Conservation (phyloP, 2,329 filamentous ascomycete genomes). For the Pseudocercospora vitis region DNA sequence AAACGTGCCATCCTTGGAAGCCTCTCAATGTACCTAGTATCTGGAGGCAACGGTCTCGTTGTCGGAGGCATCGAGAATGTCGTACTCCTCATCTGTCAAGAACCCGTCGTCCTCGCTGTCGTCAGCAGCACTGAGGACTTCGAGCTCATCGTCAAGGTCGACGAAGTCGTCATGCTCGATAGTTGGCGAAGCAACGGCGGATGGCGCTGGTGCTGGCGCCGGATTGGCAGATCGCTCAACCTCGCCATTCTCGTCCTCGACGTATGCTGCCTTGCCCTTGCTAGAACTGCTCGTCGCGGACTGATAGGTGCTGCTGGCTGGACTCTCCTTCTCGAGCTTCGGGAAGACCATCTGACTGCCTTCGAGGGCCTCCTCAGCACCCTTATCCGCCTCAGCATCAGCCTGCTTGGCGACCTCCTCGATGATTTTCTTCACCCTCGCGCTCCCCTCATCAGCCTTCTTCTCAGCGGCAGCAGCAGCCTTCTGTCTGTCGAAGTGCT, state of each 20-base stretch:
- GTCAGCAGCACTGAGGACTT: constrained; percentile 51
- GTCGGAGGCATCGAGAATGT: constrained; percentile 92
- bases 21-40: constrained; percentile 10
- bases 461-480: constrained; percentile 32
- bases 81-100: constrained; percentile 96
- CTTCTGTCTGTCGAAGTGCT: constrained; percentile 31
- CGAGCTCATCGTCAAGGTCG: constrained; percentile 55
- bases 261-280: constrained; percentile 52
- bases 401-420: constrained; percentile 39
- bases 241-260: constrained; percentile 61
- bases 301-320: constrained; percentile 74
- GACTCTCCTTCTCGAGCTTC: constrained; percentile 91
- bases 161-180: constrained; percentile 44
- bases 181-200: constrained; percentile 31
- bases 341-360: constrained; percentile 90
- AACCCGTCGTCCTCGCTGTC: constrained; percentile 71
- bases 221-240: constrained; percentile 44
- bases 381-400: constrained; percentile 38
- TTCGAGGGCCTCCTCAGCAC: constrained; percentile 30
- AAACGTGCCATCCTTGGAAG: not conserved
- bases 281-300: constrained; percentile 41
- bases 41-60: constrained; percentile 60
- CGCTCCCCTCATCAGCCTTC: constrained; percentile 31
- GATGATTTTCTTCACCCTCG: constrained; percentile 35
- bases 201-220: constrained; percentile 15